These are phyloP conservation scores for Penicillium diatomitis DNA, from an alignment of 495 filamentous ascomycete genomes.

Conservation along the genomic window DNA sequence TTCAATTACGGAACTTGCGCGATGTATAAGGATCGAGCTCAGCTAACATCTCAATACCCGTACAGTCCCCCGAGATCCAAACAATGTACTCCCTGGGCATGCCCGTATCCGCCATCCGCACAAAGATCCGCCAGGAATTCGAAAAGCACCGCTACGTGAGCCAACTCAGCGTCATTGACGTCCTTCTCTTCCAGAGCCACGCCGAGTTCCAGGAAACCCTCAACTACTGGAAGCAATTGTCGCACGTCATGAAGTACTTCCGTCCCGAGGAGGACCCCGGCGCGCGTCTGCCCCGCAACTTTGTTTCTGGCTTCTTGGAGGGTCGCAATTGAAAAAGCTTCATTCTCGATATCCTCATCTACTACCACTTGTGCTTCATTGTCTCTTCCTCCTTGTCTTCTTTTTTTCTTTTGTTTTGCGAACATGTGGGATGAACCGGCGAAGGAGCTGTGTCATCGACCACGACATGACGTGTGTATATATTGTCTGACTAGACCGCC, in stretches of 20 bases:
- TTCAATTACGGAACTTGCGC: no score
- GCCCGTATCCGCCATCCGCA: constrained; percentile 79
- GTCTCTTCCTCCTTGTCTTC: constrained; percentile 12
- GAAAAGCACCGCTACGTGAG: constrained; percentile 90
- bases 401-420: constrained; percentile 20
- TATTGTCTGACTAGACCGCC: constrained; percentile 33
- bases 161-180: constrained; percentile 78
- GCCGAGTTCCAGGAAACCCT: constrained; percentile 96
- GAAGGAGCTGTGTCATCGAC: constrained; percentile 14
- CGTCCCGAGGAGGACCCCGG: constrained; percentile 75
- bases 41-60: not conserved
- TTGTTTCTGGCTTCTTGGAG: constrained; percentile 91
- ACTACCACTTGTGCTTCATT: constrained; percentile 11
- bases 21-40: no score
- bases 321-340: constrained; percentile 34
- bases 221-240: constrained; percentile 98
- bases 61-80: constrained; percentile 88
- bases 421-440: constrained; percentile 14
- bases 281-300: constrained; percentile 70
- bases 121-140: constrained; percentile 94
- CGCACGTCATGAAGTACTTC: constrained; percentile 97
- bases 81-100: constrained; percentile 88
- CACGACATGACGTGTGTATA: constrained; percentile 34
- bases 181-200: constrained; percentile 78
- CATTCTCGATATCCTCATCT: constrained; percentile 8